Percentiles rank a stretch among this genome's conserved stretches.
Evolutionary conservation across 2,329 filamentous ascomycete genomes (phyloP).

Genomic region (Allantophomopsis lycopodina): DNA sequence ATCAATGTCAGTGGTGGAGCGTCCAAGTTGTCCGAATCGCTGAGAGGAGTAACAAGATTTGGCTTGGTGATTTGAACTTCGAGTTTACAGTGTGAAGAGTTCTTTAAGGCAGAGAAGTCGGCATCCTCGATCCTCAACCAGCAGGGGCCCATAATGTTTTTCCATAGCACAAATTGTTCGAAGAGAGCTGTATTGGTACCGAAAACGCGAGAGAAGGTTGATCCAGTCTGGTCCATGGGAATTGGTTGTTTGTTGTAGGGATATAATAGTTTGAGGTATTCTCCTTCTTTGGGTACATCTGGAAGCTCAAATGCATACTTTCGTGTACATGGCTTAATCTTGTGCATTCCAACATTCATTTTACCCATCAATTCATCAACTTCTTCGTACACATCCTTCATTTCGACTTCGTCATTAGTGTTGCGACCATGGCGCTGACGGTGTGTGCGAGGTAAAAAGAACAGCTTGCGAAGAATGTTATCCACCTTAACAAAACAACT

Average conservation of each 20-base stretch:
- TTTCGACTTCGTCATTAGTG: constrained; percentile 66
- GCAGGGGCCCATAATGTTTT: constrained; percentile 97
- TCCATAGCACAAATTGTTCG: constrained; percentile 97
- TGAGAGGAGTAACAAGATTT: constrained; percentile 56
- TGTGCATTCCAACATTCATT: constrained; percentile 77
- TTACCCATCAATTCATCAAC: constrained; percentile 80
- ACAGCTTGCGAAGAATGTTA: constrained; percentile 85
- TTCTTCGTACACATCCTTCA: constrained; percentile 83
- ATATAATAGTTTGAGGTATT: constrained; percentile 94
- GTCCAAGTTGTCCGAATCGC: constrained; percentile 69
- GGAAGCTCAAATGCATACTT: constrained; percentile 95
- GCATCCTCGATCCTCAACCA: constrained; percentile 87
- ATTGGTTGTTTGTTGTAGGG: constrained; percentile 75
- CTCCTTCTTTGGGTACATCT: constrained; percentile 72
- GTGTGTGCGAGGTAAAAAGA: constrained; percentile 71
- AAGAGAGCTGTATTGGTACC: constrained; percentile 89
- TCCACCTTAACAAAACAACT: constrained; percentile 96
- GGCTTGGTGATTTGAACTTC: constrained; percentile 76
- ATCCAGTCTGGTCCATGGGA: constrained; percentile 56
- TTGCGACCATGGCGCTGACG: constrained; percentile 49
- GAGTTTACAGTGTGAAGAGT: constrained; percentile 93
- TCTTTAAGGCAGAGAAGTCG: constrained; percentile 73
- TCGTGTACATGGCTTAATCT: constrained; percentile 77
- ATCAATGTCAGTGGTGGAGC: constrained; percentile 86
- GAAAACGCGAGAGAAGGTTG: constrained; percentile 91